A percentile compares a stretch with the other conserved stretches of the same genome.
Evolutionary conservation across 106 monocot species (phyloP).

Genomic region (Dioscorea dumetorum): DNA sequence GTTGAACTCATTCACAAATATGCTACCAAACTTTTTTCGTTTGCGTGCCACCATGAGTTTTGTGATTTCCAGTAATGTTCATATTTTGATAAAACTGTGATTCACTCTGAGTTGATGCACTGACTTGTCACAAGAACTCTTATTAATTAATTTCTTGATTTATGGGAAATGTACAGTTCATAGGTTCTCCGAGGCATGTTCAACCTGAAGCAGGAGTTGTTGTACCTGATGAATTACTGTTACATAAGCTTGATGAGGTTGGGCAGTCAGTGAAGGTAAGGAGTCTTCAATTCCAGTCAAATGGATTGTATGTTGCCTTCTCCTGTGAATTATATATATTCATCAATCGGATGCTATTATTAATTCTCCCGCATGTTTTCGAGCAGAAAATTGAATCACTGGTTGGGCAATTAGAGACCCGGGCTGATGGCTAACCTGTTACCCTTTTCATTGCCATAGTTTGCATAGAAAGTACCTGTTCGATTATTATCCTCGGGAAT

Average conservation of each 20-base stretch:
- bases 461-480: no score
- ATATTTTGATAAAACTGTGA: no score
- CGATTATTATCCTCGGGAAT: no score
- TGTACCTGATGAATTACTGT: slow-evolving; percentile 21
- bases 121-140: no score
- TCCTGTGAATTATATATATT: no score
- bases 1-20: no score
- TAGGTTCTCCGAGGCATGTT: slow-evolving; percentile 11
- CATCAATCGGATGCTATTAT: no score
- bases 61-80: no score
- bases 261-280: slow-evolving; percentile 32
- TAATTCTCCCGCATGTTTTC: not conserved
- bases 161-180: slow-evolving; percentile 9
- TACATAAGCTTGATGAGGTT: slow-evolving; percentile 47
- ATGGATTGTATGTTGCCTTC: no score
- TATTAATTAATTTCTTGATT: not conserved
- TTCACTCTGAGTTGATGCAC: no score
- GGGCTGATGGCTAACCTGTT: not conserved
- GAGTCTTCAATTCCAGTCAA: not conserved
- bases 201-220: slow-evolving; percentile 9
- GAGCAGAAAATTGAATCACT: slow-evolving; percentile 22
- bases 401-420: slow-evolving; percentile 2
- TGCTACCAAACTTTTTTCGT: no score
- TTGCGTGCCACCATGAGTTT: no score
- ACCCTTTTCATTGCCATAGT: not conserved